Evolutionary conservation across 768 basidiomycete species (phyloP).

Genomic region (Suillus hirtellus): DNA sequence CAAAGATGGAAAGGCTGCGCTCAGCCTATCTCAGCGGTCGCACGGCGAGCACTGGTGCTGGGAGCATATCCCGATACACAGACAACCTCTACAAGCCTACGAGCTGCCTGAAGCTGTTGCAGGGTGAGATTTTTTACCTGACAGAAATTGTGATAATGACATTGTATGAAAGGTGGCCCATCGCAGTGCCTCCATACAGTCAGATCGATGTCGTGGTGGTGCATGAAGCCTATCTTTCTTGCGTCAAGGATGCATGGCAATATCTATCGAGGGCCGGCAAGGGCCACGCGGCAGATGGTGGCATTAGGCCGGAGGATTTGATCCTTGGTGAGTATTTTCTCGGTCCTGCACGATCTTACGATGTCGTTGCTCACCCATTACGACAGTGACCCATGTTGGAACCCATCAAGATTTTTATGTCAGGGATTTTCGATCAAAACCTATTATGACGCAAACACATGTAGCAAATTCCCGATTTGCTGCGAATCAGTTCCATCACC

Average conservation of each 20-base stretch:
- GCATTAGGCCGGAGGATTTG: slow-evolving; percentile 42
- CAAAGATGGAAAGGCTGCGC: slow-evolving; percentile 26
- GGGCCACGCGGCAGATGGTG: slow-evolving; percentile 31
- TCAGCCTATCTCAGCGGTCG: slow-evolving; percentile 25
- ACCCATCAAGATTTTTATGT: slow-evolving; percentile 43
- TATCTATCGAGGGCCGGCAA: slow-evolving; percentile 36
- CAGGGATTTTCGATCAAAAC: slow-evolving; percentile 32
- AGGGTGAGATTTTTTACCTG: slow-evolving; percentile 29
- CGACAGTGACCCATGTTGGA: slow-evolving; percentile 42
- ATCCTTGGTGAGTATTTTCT: slow-evolving; percentile 38
- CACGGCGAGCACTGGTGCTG: slow-evolving; percentile 40
- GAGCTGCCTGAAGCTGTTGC: slow-evolving; percentile 33
- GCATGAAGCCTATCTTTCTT: slow-evolving; percentile 31
- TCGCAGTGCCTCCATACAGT: slow-evolving; percentile 38
- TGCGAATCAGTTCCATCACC: slow-evolving; percentile 15
- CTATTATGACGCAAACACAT: slow-evolving; percentile 17
- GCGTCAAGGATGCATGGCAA: slow-evolving; percentile 40
- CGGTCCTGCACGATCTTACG: background rate
- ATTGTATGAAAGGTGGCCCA: slow-evolving; percentile 40
- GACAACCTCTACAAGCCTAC: slow-evolving; percentile 36
- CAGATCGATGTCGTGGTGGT: slow-evolving; percentile 41
- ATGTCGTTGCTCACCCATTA: background rate
- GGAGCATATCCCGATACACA: slow-evolving; percentile 32
- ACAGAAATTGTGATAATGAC: background rate
- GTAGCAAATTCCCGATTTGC: slow-evolving; percentile 9